Conservation (phyloP, 495 filamentous ascomycete genomes). For the Tuber calosporum region DNA sequence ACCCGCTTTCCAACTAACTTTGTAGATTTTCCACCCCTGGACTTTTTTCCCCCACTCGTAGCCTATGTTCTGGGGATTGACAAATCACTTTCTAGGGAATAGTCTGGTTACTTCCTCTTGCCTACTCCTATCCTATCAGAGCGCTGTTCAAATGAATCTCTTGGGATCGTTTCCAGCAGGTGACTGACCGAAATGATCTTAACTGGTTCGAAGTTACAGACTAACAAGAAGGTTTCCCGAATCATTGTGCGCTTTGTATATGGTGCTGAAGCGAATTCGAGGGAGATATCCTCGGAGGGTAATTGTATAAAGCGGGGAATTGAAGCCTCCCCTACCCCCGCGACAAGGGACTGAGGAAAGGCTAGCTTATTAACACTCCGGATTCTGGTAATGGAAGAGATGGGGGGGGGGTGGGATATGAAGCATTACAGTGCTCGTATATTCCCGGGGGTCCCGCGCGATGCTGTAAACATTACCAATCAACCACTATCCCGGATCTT, state of each 20-base stretch:
- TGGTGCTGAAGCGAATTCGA: background rate
- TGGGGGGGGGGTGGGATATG: too few species aligned
- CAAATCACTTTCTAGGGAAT: too few species aligned
- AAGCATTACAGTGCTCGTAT: background rate
- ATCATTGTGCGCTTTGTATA: background rate
- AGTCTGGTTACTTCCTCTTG: too few species aligned
- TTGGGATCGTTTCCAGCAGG: too few species aligned
- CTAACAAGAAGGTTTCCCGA: background rate
- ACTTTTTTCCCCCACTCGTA: too few species aligned
- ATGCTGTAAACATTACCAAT: background rate
- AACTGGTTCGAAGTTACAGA: background rate
- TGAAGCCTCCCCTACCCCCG: too few species aligned
- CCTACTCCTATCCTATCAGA: too few species aligned
- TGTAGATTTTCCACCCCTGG: too few species aligned
- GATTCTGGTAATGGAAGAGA: too few species aligned
- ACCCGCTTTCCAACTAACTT: too few species aligned
- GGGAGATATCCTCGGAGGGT: background rate
- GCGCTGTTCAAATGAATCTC: too few species aligned
- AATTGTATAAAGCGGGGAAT: background rate
- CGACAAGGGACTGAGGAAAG: background rate
- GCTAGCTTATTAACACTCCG: background rate
- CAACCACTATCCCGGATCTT: background rate
- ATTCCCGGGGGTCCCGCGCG: background rate
- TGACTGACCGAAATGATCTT: background rate
- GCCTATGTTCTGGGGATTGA: too few species aligned